Evolutionary conservation across 805 yeast genomes (phyloP).

Genomic region (Torulaspora delbrueckii): DNA sequence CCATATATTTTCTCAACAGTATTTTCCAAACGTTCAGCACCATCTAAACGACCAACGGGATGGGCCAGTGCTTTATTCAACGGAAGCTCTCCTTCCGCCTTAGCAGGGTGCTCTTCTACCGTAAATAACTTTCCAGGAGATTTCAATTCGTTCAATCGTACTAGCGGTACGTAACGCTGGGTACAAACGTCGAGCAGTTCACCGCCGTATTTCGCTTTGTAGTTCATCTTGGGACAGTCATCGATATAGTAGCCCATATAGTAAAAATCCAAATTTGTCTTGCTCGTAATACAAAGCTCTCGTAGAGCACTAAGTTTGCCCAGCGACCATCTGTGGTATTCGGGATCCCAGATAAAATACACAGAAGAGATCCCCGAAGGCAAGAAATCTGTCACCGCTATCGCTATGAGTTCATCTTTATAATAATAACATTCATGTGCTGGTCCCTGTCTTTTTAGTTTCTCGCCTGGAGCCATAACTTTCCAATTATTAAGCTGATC

Average conservation of each 20-base stretch:
- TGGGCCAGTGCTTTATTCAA: constrained; percentile 9
- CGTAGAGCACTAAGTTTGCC: constrained; percentile 75
- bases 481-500: constrained; percentile 39
- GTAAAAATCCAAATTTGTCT: constrained; percentile 40
- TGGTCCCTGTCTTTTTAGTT: constrained; percentile 46
- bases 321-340: constrained; percentile 57
- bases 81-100: constrained; percentile 1
- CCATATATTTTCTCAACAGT: constrained; percentile 42
- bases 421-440: constrained; percentile 74
- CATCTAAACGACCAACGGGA: constrained; percentile 6
- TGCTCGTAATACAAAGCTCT: constrained; percentile 55
- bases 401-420: constrained; percentile 59
- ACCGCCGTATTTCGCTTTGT: constrained; percentile 76
- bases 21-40: constrained; percentile 12
- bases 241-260: constrained; percentile 78
- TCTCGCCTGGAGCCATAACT: constrained; percentile 12
- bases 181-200: constrained; percentile 56
- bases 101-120: neutral
- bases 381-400: constrained; percentile 71
- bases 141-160: constrained; percentile 14
- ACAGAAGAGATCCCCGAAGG: constrained; percentile 78
- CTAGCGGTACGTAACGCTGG: constrained; percentile 38
- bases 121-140: constrained; percentile 29
- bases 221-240: constrained; percentile 77
- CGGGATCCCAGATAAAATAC: constrained; percentile 86